Evolutionary conservation across 2,329 filamentous ascomycete species (phyloP), one percentile per base, ranked within the genome.

Genomic region (Reticulascus tulasneorum): DNA sequence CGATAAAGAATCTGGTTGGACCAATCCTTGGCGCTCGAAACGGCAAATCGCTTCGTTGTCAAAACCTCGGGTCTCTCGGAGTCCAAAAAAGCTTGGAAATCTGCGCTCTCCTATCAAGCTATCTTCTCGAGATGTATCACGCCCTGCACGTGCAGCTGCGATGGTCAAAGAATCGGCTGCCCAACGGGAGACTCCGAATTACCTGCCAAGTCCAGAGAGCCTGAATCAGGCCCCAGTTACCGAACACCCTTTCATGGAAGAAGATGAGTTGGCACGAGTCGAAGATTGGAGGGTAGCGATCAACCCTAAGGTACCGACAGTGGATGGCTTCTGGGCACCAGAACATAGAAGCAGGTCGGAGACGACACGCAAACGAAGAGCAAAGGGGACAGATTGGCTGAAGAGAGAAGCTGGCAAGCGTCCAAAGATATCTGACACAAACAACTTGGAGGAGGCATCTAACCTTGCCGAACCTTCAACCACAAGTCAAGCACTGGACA

Each of bases 1-100:
- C 45, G 66, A 71, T 28, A 54, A 49, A 36, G 50, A 59, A 25
- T 63, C 56, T 3, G 69, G 69, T 16, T 78, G 73, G 73, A 48
- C 53, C 21, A 75, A 77, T 43, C 74, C 74, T 11, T 77, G 74
- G 74, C 50, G 56, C 26, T 62, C 64, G 9, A 53, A 39, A 20
- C 42, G 37, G 18, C 26, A 53, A 46, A 33, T 32, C 18, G 13
- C 23, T 32, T 20, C n/a, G n/a, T n/a, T n/a, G n/a, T n/a, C n/a
- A n/a, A n/a, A n/a, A n/a, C n/a, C n/a, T n/a, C n/a, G n/a, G n/a
- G n/a, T n/a, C n/a, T n/a, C n/a, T n/a, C 25, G 7, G 23, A 24
- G 27, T 18, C 13, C 7, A 24, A 5, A 23, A 21, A 33, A 39
- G 35, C 19, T n/a, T n/a, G n/a, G n/a, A n/a, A n/a, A n/a, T n/a